Base-by-base conservation (phyloP, 805 yeast genomes). In the Monosporozyma solicola region DNA sequence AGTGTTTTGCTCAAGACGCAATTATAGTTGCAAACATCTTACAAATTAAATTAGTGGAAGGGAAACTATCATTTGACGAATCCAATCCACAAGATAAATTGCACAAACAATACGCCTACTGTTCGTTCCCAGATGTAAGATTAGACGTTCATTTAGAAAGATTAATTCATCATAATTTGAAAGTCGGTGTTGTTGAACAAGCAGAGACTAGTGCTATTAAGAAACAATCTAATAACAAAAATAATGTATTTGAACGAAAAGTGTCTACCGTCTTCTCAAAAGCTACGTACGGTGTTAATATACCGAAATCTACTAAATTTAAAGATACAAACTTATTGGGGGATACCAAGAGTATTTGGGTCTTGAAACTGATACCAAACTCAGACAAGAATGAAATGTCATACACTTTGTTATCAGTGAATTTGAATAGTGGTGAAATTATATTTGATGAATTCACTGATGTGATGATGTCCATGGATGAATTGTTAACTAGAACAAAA, bases 131-230 rank as follows among this genome's bases (percentile, higher is more conserved):
- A 0, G 86, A 85, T 50, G 79, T 73, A 31, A 72, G 94, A 54
- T 72, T 94, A 13, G 85, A 85, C 58, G 75, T 85, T 32, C 92
- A 92, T 65, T 70, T 91, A 39, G 86, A 85, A 64, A 74, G 92
- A 54, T 70, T 92, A 16, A 74, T 94, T 3, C 79, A 77, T 41
- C 74, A 73, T 52, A 96, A 97, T 0, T 71, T 80, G 54, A 91
- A 86, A 64, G 88, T 94, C 3, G 98, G 95, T 0, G 80, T 94
- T 1, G 94, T 91, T 0, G 84, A 85, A 61, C 98, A 94, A 63
- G 72, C 80, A 4, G 97, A 92, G 63, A 80, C 92, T 0, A 84
- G 89, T 2, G 88, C 89, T 0, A 73, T 87, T 13, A 87, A 87
- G 61, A 75, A 78, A 5, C 71, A 69, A 15, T 52, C 60, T 5